Evolutionary conservation across 2,329 filamentous ascomycete genomes (phyloP).

Genomic region (Aspergillus brunneoviolaceus): DNA sequence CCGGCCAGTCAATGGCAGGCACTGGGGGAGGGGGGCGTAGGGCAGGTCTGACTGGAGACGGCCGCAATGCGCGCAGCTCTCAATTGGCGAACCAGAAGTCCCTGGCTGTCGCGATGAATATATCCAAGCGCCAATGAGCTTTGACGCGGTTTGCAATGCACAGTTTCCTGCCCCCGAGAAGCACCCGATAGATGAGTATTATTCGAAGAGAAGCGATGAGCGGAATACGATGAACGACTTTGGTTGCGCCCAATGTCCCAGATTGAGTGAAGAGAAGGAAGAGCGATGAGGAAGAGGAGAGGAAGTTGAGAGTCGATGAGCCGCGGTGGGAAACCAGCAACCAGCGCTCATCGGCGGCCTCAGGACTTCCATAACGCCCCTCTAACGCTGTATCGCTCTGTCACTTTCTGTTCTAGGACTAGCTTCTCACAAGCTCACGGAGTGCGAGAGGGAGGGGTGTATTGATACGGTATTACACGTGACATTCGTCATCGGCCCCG

Average conservation of each 20-base stretch:
- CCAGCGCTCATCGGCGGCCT: constrained; percentile 6
- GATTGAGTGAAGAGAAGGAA: constrained; percentile 6
- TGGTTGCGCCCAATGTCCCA: neutral
- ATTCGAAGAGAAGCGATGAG: constrained; percentile 9
- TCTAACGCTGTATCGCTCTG: constrained; percentile 1
- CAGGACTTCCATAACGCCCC: constrained; percentile 11
- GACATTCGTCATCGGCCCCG: constrained; percentile 8
- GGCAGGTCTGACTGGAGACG: constrained; percentile 27
- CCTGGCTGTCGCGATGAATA: constrained; percentile 20
- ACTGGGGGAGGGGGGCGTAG: constrained; percentile 6
- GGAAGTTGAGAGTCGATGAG: constrained; percentile 7
- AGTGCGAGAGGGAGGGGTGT: constrained; percentile 6
- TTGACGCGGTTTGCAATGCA: constrained; percentile 4
- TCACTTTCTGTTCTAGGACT: neutral
- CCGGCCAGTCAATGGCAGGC: constrained; percentile 18
- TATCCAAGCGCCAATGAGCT: constrained; percentile 20
- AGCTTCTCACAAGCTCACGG: neutral
- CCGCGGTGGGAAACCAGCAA: neutral
- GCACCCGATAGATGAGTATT: constrained; percentile 5
- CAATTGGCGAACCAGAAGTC: constrained; percentile 43
- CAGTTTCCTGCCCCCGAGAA: constrained; percentile 4
- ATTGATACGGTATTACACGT: constrained; percentile 16
- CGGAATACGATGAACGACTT: constrained; percentile 3
- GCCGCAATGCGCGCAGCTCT: constrained; percentile 27
- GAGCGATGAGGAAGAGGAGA: neutral